Evolutionary conservation across 495 filamentous ascomycete genomes (phyloP).

Genomic region (Aspergillus cristatus): DNA sequence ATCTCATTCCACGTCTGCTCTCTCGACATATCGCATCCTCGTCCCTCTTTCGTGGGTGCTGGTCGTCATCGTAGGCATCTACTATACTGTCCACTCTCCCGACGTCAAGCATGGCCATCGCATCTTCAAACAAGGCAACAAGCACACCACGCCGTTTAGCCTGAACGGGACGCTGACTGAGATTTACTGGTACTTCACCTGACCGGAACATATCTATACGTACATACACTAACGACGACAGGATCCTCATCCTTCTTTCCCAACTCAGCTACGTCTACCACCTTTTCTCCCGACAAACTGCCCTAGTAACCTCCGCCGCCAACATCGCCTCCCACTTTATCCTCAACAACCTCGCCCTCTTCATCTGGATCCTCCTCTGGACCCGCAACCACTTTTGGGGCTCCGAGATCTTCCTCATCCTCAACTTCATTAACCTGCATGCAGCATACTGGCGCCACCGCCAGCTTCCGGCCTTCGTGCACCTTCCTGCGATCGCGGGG

Average conservation of each 20-base stretch:
- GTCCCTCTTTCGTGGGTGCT: slow-evolving; percentile 65
- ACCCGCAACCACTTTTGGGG: slow-evolving; percentile 61
- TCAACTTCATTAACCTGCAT: slow-evolving; percentile 73
- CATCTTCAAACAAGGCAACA: slow-evolving; percentile 63
- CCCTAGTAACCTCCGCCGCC: slow-evolving; percentile 56
- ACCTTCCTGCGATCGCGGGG: slow-evolving; percentile 61
- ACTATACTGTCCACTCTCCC: slow-evolving; percentile 57
- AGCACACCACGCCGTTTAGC: slow-evolving; percentile 62
- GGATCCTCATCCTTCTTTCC: slow-evolving; percentile 64
- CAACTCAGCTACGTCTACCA: slow-evolving; percentile 69
- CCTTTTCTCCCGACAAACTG: slow-evolving; percentile 57
- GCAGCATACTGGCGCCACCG: slow-evolving; percentile 71
- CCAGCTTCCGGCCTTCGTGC: slow-evolving; percentile 57
- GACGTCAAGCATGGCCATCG: slow-evolving; percentile 46
- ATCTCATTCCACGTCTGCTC: slow-evolving; percentile 39
- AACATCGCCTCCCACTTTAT: slow-evolving; percentile 79
- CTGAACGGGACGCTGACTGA: slow-evolving; percentile 59
- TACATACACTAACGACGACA: slow-evolving; percentile 20
- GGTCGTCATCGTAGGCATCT: slow-evolving; percentile 55
- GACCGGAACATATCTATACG: too few relatives aligned
- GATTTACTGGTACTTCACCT: slow-evolving; percentile 60
- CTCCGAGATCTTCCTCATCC: slow-evolving; percentile 62
- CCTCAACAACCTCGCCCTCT: slow-evolving; percentile 69
- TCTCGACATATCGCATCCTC: slow-evolving; percentile 54
- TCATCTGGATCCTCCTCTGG: slow-evolving; percentile 75